phyloP scores from a whole-genome alignment of 129 eudicot species.

The Flaveria brownii region DNA sequence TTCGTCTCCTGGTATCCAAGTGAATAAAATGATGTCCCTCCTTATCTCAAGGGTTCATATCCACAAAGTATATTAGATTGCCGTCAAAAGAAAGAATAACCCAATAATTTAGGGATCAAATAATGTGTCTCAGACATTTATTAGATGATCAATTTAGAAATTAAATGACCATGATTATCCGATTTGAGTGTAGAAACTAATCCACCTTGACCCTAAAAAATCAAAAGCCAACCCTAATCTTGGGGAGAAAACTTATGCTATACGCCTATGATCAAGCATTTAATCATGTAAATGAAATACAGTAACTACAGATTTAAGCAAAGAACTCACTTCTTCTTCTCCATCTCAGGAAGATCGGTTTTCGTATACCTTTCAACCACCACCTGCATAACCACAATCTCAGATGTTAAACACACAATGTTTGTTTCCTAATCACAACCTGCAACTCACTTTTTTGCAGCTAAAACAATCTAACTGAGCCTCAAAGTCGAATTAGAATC shows the following conservation, averaged over 20 bases:
- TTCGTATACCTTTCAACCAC: slow-evolving; percentile 82
- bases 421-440: neutral
- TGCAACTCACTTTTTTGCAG: neutral
- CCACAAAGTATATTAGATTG: no score
- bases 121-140: neutral
- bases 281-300: neutral
- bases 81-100: no score
- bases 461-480: no score
- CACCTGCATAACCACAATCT: slow-evolving; percentile 49
- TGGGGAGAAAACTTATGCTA: neutral
- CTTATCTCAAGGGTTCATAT: no score
- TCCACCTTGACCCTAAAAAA: neutral
- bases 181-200: neutral
- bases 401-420: neutral
- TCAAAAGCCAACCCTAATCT: neutral
- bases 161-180: neutral
- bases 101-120: neutral
- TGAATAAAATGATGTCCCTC: no score
- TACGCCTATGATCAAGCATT: neutral
- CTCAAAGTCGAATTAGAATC: neutral
- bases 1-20: no score
- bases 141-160: neutral
- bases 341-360: slow-evolving; percentile 93
- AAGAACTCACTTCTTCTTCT: slow-evolving; percentile 80
- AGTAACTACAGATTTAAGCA: neutral